phyloP scores from a whole-genome alignment of 192 early-diverging fungal species.

The Coemansia sp. region DNA sequence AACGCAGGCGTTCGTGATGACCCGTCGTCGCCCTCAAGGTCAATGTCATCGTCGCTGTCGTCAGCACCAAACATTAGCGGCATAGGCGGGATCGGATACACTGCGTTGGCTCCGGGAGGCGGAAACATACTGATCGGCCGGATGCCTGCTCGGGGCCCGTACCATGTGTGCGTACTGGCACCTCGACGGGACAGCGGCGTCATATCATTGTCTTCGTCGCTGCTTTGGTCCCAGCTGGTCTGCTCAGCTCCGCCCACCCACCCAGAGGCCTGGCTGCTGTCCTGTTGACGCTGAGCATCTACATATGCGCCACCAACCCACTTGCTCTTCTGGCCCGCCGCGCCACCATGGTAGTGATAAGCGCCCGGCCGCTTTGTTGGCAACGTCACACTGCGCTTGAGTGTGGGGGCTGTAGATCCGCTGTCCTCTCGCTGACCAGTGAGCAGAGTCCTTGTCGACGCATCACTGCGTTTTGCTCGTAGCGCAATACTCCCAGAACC shows the following conservation, averaged over 20 bases:
- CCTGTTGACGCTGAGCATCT: constrained; percentile 9
- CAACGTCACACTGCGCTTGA: constrained; percentile 52
- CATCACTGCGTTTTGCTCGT: constrained; percentile 33
- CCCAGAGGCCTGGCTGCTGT: constrained; percentile 24
- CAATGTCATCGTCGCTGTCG: constrained; percentile 68
- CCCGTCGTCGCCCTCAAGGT: constrained; percentile 66
- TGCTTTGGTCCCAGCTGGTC: constrained; percentile 49
- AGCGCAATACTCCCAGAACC: constrained; percentile 24
- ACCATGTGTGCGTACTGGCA: constrained; percentile 46
- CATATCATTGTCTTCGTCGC: constrained; percentile 23
- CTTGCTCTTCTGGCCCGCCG: constrained; percentile 25
- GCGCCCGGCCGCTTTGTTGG: constrained; percentile 33
- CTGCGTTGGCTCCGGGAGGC: constrained; percentile 20
- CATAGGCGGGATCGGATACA: constrained; percentile 38
- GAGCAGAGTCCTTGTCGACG: constrained; percentile 34
- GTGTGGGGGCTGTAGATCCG: constrained; percentile 7
- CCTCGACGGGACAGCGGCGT: constrained; percentile 25
- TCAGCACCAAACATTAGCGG: constrained; percentile 52
- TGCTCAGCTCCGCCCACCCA: constrained; percentile 30
- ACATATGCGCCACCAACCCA: constrained; percentile 41
- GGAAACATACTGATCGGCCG: constrained; percentile 53
- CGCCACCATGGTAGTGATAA: constrained; percentile 8
- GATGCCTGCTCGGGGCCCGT: constrained; percentile 35
- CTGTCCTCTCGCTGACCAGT: constrained; percentile 30
- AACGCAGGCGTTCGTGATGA: constrained; percentile 47